Base-by-base conservation (phyloP, 139 green algal species). In the Chlamydomonas incerta region DNA sequence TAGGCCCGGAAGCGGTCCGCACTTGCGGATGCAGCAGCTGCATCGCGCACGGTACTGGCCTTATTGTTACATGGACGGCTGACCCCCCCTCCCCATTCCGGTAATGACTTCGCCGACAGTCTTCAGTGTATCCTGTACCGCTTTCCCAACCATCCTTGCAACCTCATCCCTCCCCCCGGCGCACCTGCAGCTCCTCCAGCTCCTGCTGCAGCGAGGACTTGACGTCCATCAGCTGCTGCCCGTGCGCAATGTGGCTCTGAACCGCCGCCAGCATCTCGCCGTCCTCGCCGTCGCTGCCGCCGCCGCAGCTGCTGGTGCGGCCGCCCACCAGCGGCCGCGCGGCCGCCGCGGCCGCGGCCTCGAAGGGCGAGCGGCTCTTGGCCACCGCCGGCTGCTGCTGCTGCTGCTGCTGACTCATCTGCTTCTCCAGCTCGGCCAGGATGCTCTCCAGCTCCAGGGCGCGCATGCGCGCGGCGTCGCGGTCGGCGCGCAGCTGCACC, bases 181-280 rank as follows among this genome's bases (percentile, higher is more conserved):
- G 17, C 55, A 83, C 77, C 77, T 83, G 70, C 6, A 83, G 77
- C 41, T 83, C 77, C 29, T 33, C 18, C 63, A 83, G 63, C 77
- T 83, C 77, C 63, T 83, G 77, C 62, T 83, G 63, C 77, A 83
- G 62, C 37, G 63, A 18, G 46, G 55, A 5, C 46, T 46, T 47
- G 41, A 34, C 41, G 77, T 83, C 77, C 63, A 83, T 83, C 77
- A 83, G 41, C 62, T 83, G 77, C 77, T 83, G 77, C 77, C 10
- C 5, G 26, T 47, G 41, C 63, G 63, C 77, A 11, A 83, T 74
- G 24, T 52, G 63, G 9, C 77, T 41, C 63, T 74, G 63, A 41
- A 70, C 24, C 63, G 77, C 33, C 63, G 31, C 41, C 46, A 66
- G 0, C 37, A 17, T 18, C 23, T 55, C 77, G 28, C 50, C 77